Evolutionary conservation across 2,329 filamentous ascomycete species (phyloP).

Genomic region (Ophiostoma sp.): DNA sequence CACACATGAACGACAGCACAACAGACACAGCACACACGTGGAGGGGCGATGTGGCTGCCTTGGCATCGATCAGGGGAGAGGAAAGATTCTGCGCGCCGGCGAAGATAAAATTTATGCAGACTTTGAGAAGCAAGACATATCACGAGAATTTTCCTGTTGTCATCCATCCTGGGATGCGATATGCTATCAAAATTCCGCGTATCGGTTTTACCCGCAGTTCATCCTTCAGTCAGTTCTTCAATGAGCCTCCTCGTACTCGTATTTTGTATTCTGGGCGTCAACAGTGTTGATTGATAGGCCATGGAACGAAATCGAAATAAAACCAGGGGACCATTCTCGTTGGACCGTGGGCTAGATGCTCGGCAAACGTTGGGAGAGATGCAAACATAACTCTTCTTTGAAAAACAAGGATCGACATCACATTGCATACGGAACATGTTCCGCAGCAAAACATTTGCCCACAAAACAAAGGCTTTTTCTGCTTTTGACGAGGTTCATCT

Average conservation of each 20-base stretch:
- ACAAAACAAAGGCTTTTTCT: background rate
- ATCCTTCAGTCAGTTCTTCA: background rate
- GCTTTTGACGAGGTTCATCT: background rate
- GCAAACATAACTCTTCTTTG: background rate
- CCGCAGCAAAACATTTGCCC: slow-evolving; percentile 6
- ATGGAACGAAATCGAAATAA: background rate
- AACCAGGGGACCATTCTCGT: too few species aligned
- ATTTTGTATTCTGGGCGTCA: background rate
- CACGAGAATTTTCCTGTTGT: background rate
- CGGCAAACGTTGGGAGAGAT: background rate
- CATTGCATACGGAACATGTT: background rate
- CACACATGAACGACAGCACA: background rate
- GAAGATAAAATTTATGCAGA: background rate
- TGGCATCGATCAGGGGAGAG: background rate
- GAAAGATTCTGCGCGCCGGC: background rate
- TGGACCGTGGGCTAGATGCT: background rate
- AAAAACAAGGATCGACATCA: background rate
- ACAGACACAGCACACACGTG: background rate
- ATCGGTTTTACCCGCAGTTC: background rate
- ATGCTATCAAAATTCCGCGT: background rate
- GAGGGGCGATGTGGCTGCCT: background rate
- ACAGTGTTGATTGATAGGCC: background rate
- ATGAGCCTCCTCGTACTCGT: background rate
- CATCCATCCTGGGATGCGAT: background rate
- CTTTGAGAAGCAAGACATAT: too few species aligned